Percentiles rank a stretch among this genome's conserved stretches.
Conservation (phyloP, 306 rosid genomes). For the Sicyos edulis region DNA sequence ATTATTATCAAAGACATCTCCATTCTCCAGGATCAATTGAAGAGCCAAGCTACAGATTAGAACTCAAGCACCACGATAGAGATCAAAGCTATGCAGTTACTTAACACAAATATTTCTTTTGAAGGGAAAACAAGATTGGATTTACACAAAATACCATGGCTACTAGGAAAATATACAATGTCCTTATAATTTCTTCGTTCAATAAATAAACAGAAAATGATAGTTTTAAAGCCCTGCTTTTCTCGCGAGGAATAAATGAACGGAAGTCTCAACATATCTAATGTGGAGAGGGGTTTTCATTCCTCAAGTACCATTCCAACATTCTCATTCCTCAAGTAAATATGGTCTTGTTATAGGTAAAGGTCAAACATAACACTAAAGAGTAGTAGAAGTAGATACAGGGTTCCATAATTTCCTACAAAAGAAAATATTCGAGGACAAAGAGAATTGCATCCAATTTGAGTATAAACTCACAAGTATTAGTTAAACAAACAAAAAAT, state of each 20-base stretch:
- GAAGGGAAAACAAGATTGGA: neutral
- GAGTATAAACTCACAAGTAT: neutral
- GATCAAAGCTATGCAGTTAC: neutral
- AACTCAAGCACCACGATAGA: neutral
- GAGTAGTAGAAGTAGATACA: neutral
- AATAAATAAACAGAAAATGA: neutral
- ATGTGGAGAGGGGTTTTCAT: neutral
- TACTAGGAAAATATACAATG: neutral
- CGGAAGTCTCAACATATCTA: neutral
- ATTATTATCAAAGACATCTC: constrained; percentile 5
- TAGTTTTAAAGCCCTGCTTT: neutral
- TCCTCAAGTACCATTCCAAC: neutral
- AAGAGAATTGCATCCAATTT: neutral
- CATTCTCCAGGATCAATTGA: neutral
- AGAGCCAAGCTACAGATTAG: neutral
- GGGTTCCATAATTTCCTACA: neutral
- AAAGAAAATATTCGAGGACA: neutral
- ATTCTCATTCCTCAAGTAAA: neutral
- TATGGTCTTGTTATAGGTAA: neutral
- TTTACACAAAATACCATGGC: neutral
- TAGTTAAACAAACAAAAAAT: neutral
- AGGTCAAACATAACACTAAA: neutral
- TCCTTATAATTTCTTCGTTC: neutral
- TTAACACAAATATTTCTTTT: neutral
- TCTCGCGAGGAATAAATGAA: neutral